phyloP scores from a whole-genome alignment of 2,329 filamentous ascomycete species.

The Stagonosporopsis vannaccii region DNA sequence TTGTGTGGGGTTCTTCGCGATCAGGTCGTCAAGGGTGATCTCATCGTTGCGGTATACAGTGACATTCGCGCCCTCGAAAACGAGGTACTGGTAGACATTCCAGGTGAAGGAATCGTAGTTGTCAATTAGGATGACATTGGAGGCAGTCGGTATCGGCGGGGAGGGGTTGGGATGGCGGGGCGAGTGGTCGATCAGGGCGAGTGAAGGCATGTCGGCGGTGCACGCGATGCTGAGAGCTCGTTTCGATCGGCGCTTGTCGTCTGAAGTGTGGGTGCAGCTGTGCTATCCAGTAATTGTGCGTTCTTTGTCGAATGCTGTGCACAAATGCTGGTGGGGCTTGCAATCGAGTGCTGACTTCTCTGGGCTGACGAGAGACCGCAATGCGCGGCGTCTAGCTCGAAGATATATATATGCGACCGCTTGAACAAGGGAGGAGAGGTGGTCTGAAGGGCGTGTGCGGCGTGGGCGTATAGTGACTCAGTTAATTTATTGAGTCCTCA shows the following conservation, averaged over 20 bases:
- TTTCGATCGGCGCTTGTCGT: background rate
- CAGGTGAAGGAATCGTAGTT: conserved; percentile 99
- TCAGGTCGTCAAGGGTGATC: conserved; percentile 82
- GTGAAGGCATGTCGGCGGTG: conserved; percentile 49
- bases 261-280: background rate
- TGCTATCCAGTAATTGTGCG: background rate
- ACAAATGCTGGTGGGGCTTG: background rate
- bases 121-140: conserved; percentile 93
- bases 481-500: conserved; percentile 13
- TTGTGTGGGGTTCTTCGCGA: conserved; percentile 86
- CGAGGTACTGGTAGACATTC: conserved; percentile 98
- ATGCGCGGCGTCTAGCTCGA: background rate
- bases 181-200: conserved; percentile 77
- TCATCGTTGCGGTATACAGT: conserved; percentile 93
- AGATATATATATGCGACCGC: background rate
- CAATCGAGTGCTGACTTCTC: background rate
- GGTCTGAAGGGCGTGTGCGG: background rate
- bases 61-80: conserved; percentile 92
- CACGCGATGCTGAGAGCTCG: no score
- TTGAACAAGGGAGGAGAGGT: background rate
- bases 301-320: background rate
- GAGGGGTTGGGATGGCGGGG: conserved; percentile 82
- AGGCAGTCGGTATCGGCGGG: conserved; percentile 76
- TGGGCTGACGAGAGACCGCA: background rate
- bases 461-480: conserved; percentile 12